Conservation (phyloP, 2,329 filamentous ascomycete species). For the Orbilia brochopaga region DNA sequence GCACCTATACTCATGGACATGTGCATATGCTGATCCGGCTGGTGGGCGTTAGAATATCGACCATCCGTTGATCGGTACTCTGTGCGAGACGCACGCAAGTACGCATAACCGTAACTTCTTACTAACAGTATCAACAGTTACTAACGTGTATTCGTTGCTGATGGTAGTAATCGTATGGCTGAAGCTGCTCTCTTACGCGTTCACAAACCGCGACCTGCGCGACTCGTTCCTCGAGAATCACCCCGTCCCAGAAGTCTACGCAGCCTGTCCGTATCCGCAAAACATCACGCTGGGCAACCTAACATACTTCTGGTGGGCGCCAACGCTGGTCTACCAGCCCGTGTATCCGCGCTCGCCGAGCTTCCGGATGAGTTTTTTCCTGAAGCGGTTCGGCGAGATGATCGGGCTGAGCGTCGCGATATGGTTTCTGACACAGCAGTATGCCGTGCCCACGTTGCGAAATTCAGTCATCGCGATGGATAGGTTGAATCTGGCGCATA, state of each 20-base stretch:
- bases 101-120: constrained; percentile 44
- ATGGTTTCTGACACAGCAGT: constrained; percentile 90
- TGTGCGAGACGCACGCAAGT: constrained; percentile 82
- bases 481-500: constrained; percentile 77
- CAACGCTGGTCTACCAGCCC: constrained; percentile 94
- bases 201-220: constrained; percentile 93
- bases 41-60: constrained; percentile 69
- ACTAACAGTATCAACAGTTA: too few relatives aligned
- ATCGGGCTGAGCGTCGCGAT: constrained; percentile 83
- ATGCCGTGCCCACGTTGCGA: constrained; percentile 83
- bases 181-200: constrained; percentile 93
- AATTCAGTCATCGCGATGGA: constrained; percentile 91
- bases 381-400: constrained; percentile 79
- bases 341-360: constrained; percentile 84
- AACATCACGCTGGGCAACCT: constrained; percentile 91
- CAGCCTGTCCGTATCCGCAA: constrained; percentile 79
- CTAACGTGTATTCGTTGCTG: constrained; percentile 7
- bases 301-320: constrained; percentile 96
- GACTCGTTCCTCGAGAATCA: constrained; percentile 81
- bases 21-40: constrained; percentile 10
- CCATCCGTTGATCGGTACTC: constrained; percentile 89
- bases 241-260: constrained; percentile 80
- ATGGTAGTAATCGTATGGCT: constrained; percentile 81
- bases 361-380: constrained; percentile 86
- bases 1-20: neutral